These are phyloP conservation scores for Microcyclosporella mali DNA, from an alignment of 2,329 filamentous ascomycete genomes.

Conservation along the genomic window DNA sequence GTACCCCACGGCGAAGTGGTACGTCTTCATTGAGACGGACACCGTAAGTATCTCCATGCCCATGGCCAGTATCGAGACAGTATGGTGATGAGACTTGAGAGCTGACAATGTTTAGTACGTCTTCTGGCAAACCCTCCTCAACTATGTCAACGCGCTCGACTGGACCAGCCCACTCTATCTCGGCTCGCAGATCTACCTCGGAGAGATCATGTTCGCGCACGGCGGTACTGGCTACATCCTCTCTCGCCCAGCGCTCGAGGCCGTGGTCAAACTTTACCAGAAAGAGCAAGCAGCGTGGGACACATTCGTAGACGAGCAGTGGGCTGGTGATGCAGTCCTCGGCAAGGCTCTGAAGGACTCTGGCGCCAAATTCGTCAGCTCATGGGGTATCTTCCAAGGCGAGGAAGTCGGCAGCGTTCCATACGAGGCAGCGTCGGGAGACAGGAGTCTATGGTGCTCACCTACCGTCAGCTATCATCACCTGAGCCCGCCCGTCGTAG, in stretches of 20 bases:
- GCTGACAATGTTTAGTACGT: slow-evolving; percentile 34
- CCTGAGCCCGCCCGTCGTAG: slow-evolving; percentile 8
- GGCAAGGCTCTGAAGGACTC: slow-evolving; percentile 15
- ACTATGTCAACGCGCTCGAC: slow-evolving; percentile 50
- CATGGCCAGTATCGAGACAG: too few species aligned
- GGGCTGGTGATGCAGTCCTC: slow-evolving; percentile 20
- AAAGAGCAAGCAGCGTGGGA: slow-evolving; percentile 30
- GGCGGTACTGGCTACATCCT: slow-evolving; percentile 40
- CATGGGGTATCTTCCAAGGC: slow-evolving; percentile 20
- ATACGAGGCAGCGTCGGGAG: background rate
- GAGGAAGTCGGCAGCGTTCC: slow-evolving; percentile 11
- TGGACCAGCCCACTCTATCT: slow-evolving; percentile 45
- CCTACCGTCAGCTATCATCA: slow-evolving; percentile 18
- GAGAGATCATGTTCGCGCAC: slow-evolving; percentile 35
- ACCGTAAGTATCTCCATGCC: slow-evolving; percentile 39
- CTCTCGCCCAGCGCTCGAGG: slow-evolving; percentile 34
- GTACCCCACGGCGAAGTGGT: slow-evolving; percentile 49
- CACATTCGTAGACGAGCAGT: slow-evolving; percentile 12
- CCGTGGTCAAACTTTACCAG: slow-evolving; percentile 30
- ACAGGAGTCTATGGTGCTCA: slow-evolving; percentile 15
- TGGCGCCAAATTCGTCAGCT: slow-evolving; percentile 9
- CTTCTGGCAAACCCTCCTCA: slow-evolving; percentile 46
- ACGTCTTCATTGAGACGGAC: slow-evolving; percentile 53
- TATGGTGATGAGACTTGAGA: too few species aligned
- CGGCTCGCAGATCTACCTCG: slow-evolving; percentile 47